phyloP scores from a whole-genome alignment of 176 grass and related monocot species.

The Eremochloa ophiuroides region DNA sequence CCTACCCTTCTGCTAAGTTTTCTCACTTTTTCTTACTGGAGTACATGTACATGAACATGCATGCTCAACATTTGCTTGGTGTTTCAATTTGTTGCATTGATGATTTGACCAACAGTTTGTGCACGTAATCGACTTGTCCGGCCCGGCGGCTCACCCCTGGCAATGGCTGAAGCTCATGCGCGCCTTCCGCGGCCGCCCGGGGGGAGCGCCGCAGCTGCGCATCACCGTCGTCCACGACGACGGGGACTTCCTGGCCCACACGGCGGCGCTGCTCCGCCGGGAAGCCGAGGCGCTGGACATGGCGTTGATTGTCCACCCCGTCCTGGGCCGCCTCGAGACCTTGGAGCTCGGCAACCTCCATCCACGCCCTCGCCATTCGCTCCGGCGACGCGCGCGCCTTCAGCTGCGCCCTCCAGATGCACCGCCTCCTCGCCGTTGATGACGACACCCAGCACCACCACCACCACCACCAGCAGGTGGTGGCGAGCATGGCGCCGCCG shows the following conservation, averaged over 20 bases:
- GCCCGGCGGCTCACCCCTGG: neutral
- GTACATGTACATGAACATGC: too few species aligned
- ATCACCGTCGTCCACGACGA: conserved; percentile 19
- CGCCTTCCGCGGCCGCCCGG: neutral
- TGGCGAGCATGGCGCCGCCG: neutral
- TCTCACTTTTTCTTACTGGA: too few species aligned
- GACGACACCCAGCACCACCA: too few species aligned
- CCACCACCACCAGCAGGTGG: too few species aligned
- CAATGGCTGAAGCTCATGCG: conserved; percentile 12
- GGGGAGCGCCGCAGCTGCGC: neutral
- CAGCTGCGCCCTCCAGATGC: neutral
- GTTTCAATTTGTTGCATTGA: too few species aligned
- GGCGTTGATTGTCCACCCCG: neutral
- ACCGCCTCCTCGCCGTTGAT: neutral
- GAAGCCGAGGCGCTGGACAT: neutral
- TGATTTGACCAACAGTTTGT: neutral
- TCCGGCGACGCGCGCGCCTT: neutral
- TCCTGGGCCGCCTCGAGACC: neutral
- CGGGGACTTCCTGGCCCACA: neutral
- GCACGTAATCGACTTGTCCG: neutral
- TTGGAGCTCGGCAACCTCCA: neutral
- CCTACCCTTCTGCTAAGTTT: too few species aligned
- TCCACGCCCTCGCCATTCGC: neutral
- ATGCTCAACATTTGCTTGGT: too few species aligned
- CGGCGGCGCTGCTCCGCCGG: neutral